Percentiles rank a stretch among this genome's conserved stretches.
Conservation (phyloP, 768 basidiomycete species). For the Serendipita sp. region DNA sequence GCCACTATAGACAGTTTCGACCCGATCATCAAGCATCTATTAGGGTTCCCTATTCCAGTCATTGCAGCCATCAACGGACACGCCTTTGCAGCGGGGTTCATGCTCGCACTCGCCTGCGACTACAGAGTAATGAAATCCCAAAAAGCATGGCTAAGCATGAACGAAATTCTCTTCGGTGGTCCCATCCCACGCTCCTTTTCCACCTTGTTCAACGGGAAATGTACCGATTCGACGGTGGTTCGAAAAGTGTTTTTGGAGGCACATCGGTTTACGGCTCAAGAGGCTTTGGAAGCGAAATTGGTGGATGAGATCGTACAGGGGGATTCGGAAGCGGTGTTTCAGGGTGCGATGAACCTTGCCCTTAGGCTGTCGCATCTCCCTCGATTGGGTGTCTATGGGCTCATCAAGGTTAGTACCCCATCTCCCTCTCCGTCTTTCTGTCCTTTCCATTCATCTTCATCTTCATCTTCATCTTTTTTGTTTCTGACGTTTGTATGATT, state of each 20-base stretch:
- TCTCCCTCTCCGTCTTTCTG: not conserved
- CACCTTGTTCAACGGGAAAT: slow-evolving; percentile 11
- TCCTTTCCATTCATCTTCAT: too few relatives aligned
- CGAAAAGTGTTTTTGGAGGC: slow-evolving; percentile 20
- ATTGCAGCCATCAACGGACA: slow-evolving; percentile 19
- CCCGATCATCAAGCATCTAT: slow-evolving; percentile 18
- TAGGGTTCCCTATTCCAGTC: slow-evolving; percentile 14
- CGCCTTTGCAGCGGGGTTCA: slow-evolving; percentile 27
- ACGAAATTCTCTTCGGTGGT: slow-evolving; percentile 17
- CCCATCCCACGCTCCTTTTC: not conserved
- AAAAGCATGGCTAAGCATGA: slow-evolving; percentile 26
- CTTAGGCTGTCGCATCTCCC: slow-evolving; percentile 6
- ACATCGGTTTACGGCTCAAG: slow-evolving; percentile 21
- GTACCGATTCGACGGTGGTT: slow-evolving; percentile 25
- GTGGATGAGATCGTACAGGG: slow-evolving; percentile 23
- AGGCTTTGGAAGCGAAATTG: slow-evolving; percentile 18
- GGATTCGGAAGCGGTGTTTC: slow-evolving; percentile 10
- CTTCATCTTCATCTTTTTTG: too few relatives aligned
- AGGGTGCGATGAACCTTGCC: slow-evolving; percentile 10
- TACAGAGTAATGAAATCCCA: slow-evolving; percentile 15
- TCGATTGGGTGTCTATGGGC: slow-evolving; percentile 11
- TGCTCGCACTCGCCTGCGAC: slow-evolving; percentile 26
- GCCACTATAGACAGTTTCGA: slow-evolving; percentile 12
- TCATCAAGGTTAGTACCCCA: slow-evolving; percentile 10
- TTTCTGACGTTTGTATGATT: not conserved